Evolutionary conservation across 495 filamentous ascomycete species (phyloP).

Genomic region (Pseudomonodictys pantanalensis): DNA sequence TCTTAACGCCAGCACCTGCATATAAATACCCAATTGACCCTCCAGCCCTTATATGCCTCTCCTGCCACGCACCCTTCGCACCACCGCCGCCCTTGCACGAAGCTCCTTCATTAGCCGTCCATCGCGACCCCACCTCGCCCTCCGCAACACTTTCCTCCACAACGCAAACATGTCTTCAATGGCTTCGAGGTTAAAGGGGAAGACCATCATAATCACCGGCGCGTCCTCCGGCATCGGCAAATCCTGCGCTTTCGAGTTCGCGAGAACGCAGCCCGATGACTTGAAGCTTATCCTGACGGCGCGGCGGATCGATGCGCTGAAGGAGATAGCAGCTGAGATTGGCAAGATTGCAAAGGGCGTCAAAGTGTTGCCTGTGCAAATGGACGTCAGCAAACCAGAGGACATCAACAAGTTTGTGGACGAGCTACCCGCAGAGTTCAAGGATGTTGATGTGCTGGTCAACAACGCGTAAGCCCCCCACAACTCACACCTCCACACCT

Average conservation of each 20-base stretch:
- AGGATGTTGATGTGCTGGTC: slow-evolving; percentile 83
- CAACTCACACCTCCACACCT: not conserved
- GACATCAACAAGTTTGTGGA: slow-evolving; percentile 73
- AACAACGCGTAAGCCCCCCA: slow-evolving; percentile 82
- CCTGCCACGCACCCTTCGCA: not conserved
- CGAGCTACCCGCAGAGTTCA: slow-evolving; percentile 75
- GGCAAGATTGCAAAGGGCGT: slow-evolving; percentile 79
- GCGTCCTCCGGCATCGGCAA: slow-evolving; percentile 91
- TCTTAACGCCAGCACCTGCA: too few species aligned
- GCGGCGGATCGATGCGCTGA: slow-evolving; percentile 72
- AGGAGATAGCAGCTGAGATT: slow-evolving; percentile 75
- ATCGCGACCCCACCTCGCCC: not conserved
- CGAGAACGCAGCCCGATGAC: slow-evolving; percentile 73
- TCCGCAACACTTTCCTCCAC: not conserved
- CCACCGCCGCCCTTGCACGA: not conserved
- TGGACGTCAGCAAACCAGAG: slow-evolving; percentile 81
- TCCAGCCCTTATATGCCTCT: not conserved
- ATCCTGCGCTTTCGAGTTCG: slow-evolving; percentile 86
- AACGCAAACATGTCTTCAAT: slow-evolving; percentile 48
- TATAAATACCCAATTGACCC: not conserved
- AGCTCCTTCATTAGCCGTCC: not conserved
- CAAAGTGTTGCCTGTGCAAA: slow-evolving; percentile 72
- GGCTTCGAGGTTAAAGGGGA: slow-evolving; percentile 84
- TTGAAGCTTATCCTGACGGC: slow-evolving; percentile 87
- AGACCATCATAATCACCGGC: slow-evolving; percentile 89